A percentile compares a stretch with the other conserved stretches of the same genome.
These are phyloP conservation scores for Sanghuangporus sanghuang DNA, from an alignment of 1,284 basidiomycete species.

Conservation along the genomic window DNA sequence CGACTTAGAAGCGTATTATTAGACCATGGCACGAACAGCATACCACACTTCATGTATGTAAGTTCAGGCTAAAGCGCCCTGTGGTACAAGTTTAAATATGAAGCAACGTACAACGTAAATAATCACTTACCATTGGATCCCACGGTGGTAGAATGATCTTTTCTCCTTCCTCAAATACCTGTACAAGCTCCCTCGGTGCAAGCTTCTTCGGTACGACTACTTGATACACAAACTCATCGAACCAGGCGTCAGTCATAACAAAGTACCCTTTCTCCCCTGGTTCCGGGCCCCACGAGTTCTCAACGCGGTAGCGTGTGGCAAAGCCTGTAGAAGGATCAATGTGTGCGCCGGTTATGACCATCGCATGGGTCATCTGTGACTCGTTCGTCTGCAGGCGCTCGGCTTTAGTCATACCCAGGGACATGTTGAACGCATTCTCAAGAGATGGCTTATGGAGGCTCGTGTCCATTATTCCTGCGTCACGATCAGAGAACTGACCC, in stretches of 20 bases:
- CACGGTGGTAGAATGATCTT: constrained; percentile 70
- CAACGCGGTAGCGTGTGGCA: constrained; percentile 86
- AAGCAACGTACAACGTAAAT: neutral
- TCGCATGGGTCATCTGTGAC: constrained; percentile 87
- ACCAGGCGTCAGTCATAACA: constrained; percentile 91
- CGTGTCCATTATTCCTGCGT: constrained; percentile 81
- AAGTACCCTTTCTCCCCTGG: constrained; percentile 86
- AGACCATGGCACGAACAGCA: no score
- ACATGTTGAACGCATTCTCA: constrained; percentile 52
- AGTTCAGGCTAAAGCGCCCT: neutral
- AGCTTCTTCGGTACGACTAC: constrained; percentile 80
- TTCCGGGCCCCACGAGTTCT: constrained; percentile 90
- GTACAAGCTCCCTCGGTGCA: constrained; percentile 74
- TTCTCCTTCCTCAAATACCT: constrained; percentile 72
- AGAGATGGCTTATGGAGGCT: constrained; percentile 66
- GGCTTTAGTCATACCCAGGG: constrained; percentile 68
- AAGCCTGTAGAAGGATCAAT: constrained; percentile 65
- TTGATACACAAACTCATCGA: constrained; percentile 88
- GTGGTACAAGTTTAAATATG: neutral
- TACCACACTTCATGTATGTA: no score
- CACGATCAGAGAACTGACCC: constrained; percentile 69
- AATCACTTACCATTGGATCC: constrained; percentile 76
- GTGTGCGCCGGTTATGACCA: constrained; percentile 93
- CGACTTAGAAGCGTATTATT: no score
- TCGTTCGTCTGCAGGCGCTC: constrained; percentile 81